Evolutionary conservation across 345 rosid species (phyloP).

Genomic region (Ricinus communis): DNA sequence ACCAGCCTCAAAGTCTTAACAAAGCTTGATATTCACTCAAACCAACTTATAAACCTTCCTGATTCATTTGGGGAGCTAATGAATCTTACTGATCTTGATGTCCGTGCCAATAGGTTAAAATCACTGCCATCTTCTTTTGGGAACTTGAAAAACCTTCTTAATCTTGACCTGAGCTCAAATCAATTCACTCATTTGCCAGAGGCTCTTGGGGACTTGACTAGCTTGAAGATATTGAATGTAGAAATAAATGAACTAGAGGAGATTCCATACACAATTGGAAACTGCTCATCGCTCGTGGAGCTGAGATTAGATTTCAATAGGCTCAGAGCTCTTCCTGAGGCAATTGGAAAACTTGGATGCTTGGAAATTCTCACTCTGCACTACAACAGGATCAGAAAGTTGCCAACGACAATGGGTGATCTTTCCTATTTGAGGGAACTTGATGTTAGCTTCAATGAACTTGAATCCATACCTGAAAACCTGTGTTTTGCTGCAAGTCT

Average conservation of each 20-base stretch:
- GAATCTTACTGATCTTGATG: slow-evolving; percentile 51
- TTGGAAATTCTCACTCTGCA: slow-evolving; percentile 58
- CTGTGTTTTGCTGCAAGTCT: slow-evolving; percentile 48
- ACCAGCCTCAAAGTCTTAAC: slow-evolving; percentile 43
- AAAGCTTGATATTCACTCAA: slow-evolving; percentile 56
- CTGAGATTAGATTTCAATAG: slow-evolving; percentile 62
- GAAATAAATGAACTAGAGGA: slow-evolving; percentile 66
- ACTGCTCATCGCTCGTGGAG: slow-evolving; percentile 47
- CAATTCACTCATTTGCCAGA: slow-evolving; percentile 47
- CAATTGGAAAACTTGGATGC: slow-evolving; percentile 48
- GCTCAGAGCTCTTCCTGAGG: slow-evolving; percentile 68
- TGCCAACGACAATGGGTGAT: slow-evolving; percentile 58
- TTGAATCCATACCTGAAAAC: slow-evolving; percentile 54
- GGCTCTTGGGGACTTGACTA: slow-evolving; percentile 44
- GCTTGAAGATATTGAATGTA: slow-evolving; percentile 43
- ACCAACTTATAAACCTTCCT: slow-evolving; percentile 59
- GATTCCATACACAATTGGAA: slow-evolving; percentile 59
- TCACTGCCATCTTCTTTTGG: slow-evolving; percentile 53
- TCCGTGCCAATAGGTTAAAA: slow-evolving; percentile 53
- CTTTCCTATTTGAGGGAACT: slow-evolving; percentile 58
- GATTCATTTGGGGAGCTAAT: slow-evolving; percentile 53
- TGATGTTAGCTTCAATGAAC: slow-evolving; percentile 69
- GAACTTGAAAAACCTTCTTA: slow-evolving; percentile 43
- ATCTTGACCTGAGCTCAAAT: slow-evolving; percentile 56
- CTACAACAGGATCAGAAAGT: slow-evolving; percentile 55